These are phyloP conservation scores for Penicillium sp. DNA, from an alignment of 2,329 filamentous ascomycete species.

Conservation along the genomic window DNA sequence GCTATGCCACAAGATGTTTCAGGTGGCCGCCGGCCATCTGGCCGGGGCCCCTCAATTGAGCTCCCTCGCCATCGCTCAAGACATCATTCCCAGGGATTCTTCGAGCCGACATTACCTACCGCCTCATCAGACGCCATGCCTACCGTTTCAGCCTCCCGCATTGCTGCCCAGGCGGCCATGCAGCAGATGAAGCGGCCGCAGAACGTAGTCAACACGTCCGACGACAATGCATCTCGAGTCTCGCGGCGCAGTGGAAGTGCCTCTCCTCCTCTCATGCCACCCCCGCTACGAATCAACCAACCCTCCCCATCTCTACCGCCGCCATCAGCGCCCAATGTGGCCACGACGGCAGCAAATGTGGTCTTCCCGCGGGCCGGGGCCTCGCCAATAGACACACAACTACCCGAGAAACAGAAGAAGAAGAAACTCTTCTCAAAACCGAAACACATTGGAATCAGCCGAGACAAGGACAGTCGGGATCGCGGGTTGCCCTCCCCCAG, in stretches of 20 bases:
- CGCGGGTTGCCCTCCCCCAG: conserved; percentile 61
- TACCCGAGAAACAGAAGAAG: conserved; percentile 58
- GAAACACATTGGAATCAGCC: conserved; percentile 64
- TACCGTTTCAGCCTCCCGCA: conserved; percentile 60
- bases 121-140: conserved; percentile 49
- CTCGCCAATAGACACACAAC: conserved; percentile 35
- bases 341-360: conserved; percentile 63
- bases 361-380: conserved; percentile 58
- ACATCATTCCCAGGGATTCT: conserved; percentile 66
- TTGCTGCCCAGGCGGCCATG: conserved; percentile 68
- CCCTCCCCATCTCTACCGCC: conserved; percentile 18
- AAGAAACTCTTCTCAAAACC: conserved; percentile 71
- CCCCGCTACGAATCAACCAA: conserved; percentile 27
- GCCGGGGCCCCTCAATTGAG: conserved; percentile 39
- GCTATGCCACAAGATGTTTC: conserved; percentile 43
- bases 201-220: conserved; percentile 47
- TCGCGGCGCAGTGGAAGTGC: conserved; percentile 35
- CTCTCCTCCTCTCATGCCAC: conserved; percentile 37
- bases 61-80: conserved; percentile 46
- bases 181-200: conserved; percentile 61
- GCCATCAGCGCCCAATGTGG: conserved; percentile 45
- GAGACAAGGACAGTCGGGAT: conserved; percentile 57
- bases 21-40: conserved; percentile 39
- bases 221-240: conserved; percentile 32
- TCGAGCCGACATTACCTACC: conserved; percentile 65